Base-by-base conservation (phyloP, 441 rosid genomes). In the Brassica hybrid region DNA sequence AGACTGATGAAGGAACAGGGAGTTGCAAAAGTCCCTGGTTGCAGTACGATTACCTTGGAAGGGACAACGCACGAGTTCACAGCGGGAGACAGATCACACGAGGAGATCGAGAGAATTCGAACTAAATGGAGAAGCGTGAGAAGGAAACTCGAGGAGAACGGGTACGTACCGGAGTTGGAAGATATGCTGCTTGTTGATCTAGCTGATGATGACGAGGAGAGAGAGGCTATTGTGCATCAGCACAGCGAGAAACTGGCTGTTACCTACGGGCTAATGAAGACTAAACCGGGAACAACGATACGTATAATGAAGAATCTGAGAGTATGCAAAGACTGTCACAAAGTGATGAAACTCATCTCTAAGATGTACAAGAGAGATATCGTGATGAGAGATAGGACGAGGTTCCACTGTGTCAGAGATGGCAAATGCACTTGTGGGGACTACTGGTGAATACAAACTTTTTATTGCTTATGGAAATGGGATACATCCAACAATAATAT, bases 271-370 rank as follows among this genome's bases (percentile, higher is more conserved):
- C 60, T 87, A 12, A 81, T 89, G 25, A 78, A 78, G 76, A 85
- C 85, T 64, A 74, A 82, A 76, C 82, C 82, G 5, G 83, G 84
- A 50, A 74, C 66, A 0, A 71, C 70, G 7, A 69, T 85, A 62
- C 81, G 86, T 70, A 81, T 88, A 75, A 68, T 82, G 74, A 87
- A 86, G 84, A 86, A 88, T 75, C 86, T 88, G 27, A 80, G 86
- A 74, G 82, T 85, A 36, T 86, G 88, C 72, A 83, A 86, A 73
- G 88, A 88, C 76, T 85, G 90, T 68, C 90, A 86, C 70, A 74
- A 34, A 6, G 89, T 84, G 56, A 78, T 82, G 52, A 85, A 85
- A 77, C 86, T 83, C 68, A 81, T 87, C 76, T 85, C 86, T 34
- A 79, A 82, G 83, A 64, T 85, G 48, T 85, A 84, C 60, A 72